Evolutionary conservation across 2,329 filamentous ascomycete genomes (phyloP), one percentile per base, ranked within the genome.

Genomic region (Exophiala mesophila): DNA sequence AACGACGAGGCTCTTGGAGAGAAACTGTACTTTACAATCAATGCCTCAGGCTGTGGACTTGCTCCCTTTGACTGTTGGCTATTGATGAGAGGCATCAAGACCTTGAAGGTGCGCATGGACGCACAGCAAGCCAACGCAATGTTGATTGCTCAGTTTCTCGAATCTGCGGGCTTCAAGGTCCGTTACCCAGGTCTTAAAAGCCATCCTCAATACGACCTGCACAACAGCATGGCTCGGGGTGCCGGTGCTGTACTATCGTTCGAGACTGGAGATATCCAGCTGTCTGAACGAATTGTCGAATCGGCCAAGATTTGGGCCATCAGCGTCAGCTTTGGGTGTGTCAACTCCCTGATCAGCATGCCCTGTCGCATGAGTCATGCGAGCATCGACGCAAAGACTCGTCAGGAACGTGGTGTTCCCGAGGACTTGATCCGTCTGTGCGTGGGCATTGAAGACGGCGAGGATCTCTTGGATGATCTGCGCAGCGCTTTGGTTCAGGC

Each of bases 361-460:
- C 90, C 92, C 6, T 98, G 92, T 69, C 88, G 90, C 59, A 98
- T 98, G 94, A 97, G 90, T 67, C 92, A 98, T 67, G 92, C 92
- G 28, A 95, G 88, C 62, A 98, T 98, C 59, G 92, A 97, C 61
- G 86, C 88, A 45, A 94, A 95, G 71, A 97, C 89, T 39, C 76
- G 92, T 55, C 74, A 80, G 57, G 88, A 94, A 68, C 78, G 89
- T 52, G 83, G 90, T 53, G 85, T 98, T 81, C 92, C 92, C 8
- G 92, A 98, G 67, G 92, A 98, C 63, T 84, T 98, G 47, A 97
- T 98, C 57, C 78, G 92, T 42, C 68, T 98, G 41, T 98, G 92
- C 60, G 88, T 98, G 32, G 92, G 92, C 33, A 98, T 98, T 58
- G 92, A 98, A 64, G 92, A 98, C 64, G 78, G 76, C 3, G 79